A percentile compares a stretch with the other conserved stretches of the same genome.
phyloP scores from a whole-genome alignment of 2,329 filamentous ascomycete species.

The Cyanodermella asteris region DNA sequence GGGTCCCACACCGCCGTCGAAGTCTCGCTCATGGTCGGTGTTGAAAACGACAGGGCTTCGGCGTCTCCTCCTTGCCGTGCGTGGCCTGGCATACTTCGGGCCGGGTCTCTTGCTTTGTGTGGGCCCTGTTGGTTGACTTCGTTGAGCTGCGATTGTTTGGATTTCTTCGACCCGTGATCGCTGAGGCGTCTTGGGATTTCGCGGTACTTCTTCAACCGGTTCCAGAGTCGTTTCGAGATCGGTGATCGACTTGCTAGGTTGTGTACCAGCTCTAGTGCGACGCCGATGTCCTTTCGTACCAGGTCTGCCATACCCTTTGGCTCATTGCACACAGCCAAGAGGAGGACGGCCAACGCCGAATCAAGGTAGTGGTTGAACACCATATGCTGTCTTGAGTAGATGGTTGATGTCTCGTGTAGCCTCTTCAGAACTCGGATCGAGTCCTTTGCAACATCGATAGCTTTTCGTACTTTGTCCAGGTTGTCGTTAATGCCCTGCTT shows the following conservation, averaged over 20 bases:
- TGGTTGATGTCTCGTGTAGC: slow-evolving; percentile 38
- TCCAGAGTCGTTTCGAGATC: slow-evolving; percentile 41
- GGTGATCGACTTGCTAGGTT: slow-evolving; percentile 39
- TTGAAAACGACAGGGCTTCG: too few relatives aligned
- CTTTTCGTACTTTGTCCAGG: slow-evolving; percentile 46
- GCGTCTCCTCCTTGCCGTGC: too few relatives aligned
- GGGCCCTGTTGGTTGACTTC: too few relatives aligned
- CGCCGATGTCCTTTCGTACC: slow-evolving; percentile 45
- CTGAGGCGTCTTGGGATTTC: too few relatives aligned
- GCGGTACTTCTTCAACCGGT: too few relatives aligned
- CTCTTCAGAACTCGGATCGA: slow-evolving; percentile 38
- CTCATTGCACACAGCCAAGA: slow-evolving; percentile 42
- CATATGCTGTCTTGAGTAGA: slow-evolving; percentile 41
- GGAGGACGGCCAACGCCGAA: slow-evolving; percentile 39
- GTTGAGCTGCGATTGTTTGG: too few relatives aligned
- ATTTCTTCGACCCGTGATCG: too few relatives aligned
- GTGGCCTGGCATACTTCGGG: too few relatives aligned
- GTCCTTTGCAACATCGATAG: slow-evolving; percentile 43
- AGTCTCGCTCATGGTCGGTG: too few relatives aligned
- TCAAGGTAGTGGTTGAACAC: slow-evolving; percentile 48
- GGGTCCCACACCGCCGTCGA: too few relatives aligned
- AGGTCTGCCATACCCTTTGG: slow-evolving; percentile 36
- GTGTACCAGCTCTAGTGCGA: slow-evolving; percentile 41
- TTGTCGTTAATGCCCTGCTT: slow-evolving; percentile 64
- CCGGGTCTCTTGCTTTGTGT: too few relatives aligned